These are phyloP conservation scores for Claviceps cyperi DNA, from an alignment of 2,329 filamentous ascomycete species.

Conservation along the genomic window DNA sequence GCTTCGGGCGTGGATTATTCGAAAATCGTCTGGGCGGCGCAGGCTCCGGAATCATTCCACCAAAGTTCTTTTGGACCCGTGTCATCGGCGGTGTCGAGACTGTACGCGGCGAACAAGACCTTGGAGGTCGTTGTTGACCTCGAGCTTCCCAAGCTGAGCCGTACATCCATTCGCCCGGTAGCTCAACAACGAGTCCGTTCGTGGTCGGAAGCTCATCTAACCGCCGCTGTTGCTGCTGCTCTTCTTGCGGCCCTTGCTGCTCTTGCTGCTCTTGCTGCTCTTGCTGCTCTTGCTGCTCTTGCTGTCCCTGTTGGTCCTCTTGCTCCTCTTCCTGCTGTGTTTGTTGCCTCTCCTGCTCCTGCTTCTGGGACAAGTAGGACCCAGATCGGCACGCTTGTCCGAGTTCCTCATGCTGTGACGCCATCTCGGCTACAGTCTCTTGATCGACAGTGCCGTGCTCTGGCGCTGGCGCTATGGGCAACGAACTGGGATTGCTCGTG, in stretches of 20 bases:
- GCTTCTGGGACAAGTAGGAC: neutral
- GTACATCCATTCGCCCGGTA: conserved; percentile 6
- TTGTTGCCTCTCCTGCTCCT: neutral
- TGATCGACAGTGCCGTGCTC: conserved; percentile 14
- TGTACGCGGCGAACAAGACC: conserved; percentile 25
- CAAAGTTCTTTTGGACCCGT: conserved; percentile 17
- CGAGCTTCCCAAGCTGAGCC: conserved; percentile 6
- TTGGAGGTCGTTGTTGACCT: conserved; percentile 12
- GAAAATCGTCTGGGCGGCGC: conserved; percentile 33
- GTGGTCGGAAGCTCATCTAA: conserved; percentile 6
- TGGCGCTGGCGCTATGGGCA: conserved; percentile 35
- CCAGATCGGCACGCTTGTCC: neutral
- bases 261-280: neutral
- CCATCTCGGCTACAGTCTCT: conserved; percentile 18
- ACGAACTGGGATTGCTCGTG: conserved; percentile 40
- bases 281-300: neutral
- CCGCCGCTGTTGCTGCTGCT: neutral
- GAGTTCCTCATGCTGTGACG: conserved; percentile 15
- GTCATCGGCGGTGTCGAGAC: conserved; percentile 38
- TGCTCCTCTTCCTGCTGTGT: neutral
- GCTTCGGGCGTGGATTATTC: conserved; percentile 29
- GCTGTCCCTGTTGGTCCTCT: neutral
- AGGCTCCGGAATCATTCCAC: conserved; percentile 11
- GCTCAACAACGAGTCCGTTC: conserved; percentile 14
- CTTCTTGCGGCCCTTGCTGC: neutral